Base-by-base conservation (phyloP, 2,329 filamentous ascomycete species). In the Hypoxylon sp. region DNA sequence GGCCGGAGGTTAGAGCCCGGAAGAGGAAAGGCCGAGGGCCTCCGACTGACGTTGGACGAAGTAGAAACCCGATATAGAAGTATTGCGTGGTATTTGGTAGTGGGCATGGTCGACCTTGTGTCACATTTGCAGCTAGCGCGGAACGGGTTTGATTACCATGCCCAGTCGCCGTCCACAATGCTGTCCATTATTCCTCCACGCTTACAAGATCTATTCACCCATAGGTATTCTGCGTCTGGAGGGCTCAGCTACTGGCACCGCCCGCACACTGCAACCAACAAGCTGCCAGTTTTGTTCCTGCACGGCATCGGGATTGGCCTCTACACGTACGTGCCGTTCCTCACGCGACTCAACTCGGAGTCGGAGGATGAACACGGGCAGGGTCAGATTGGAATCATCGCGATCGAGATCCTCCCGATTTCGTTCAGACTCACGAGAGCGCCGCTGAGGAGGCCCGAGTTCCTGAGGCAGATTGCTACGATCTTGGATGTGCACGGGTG, bases 231-330 rank as follows among this genome's bases (percentile, higher is more conserved):
- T 1, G 80, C 82, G 3, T 83, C 83, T 4, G 71, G 78, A 2
- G 76, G 79, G 8, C 68, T 91, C 5, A 84, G 84, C 65, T 92
- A 93, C 79, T 92, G 89, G 87, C 81, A 89, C 71, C 84, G 85
- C 1, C 87, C 87, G 4, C 90, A 92, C 73, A 87, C 80, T 0
- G 86, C 87, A 1, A 82, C 82, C 54, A 82, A 78, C 2, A 80
- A 82, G 19, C 77, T 85, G 0, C 90, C 90, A 0, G 77, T 92
- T 6, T 77, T 93, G 3, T 92, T 91, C 77, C 82, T 92, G 50
- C 90, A 92, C 70, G 90, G 90, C 14, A 91, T 92, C 51, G 89
- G 90, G 43, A 82, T 92, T 61, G 90, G 90, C 0, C 82, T 92
- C 1, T 85, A 86, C 73, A 85, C 88, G 0, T 91, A 92, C 70